Conservation (phyloP, 805 yeast genomes). For the Myxozyma nipponensis region DNA sequence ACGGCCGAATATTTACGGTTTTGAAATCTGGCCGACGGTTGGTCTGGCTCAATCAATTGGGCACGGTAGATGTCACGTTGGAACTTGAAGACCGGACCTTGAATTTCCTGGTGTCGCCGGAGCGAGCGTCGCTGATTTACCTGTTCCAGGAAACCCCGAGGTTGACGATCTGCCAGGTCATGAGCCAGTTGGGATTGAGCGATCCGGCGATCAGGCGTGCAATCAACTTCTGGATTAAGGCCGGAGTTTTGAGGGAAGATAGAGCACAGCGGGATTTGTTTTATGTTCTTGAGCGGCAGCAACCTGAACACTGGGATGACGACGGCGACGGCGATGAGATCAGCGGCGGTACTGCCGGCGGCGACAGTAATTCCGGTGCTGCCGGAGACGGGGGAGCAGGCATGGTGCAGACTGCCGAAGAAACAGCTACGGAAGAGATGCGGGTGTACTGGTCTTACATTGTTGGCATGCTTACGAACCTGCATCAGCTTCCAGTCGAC, state of each 20-base stretch:
- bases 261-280: constrained; percentile 35
- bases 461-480: constrained; percentile 53
- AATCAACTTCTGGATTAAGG: constrained; percentile 60
- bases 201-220: constrained; percentile 41
- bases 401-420: constrained; percentile 33
- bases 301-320: constrained; percentile 11
- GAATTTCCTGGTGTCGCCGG: constrained; percentile 56
- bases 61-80: constrained; percentile 59
- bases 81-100: constrained; percentile 47
- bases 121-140: constrained; percentile 60
- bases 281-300: constrained; percentile 41
- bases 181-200: constrained; percentile 42
- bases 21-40: constrained; percentile 58
- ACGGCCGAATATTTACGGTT: constrained; percentile 43
- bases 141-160: constrained; percentile 40
- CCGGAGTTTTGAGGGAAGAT: constrained; percentile 49
- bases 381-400: constrained; percentile 8
- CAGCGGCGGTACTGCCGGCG: constrained; percentile 12
- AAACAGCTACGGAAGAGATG: constrained; percentile 37
- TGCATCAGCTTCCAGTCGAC: constrained; percentile 48
- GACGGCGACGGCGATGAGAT: neutral
- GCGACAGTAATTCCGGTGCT: too few relatives aligned
- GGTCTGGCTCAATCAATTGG: constrained; percentile 54
- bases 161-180: neutral
- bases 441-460: constrained; percentile 44